phyloP scores from a whole-genome alignment of 768 basidiomycete species.

The Auricularia sp. region DNA sequence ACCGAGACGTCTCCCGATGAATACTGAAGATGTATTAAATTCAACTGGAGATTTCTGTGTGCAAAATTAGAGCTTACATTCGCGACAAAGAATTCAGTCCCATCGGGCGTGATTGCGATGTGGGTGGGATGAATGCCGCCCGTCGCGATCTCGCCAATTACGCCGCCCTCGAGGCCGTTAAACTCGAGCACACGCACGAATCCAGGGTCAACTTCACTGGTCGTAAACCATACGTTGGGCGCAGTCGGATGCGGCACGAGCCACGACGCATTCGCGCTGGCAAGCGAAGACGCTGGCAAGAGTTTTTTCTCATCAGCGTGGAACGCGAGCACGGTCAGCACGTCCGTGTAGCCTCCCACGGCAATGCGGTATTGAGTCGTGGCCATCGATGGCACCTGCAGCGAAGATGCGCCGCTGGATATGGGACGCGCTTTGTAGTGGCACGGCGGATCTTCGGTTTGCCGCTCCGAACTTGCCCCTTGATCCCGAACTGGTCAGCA shows the following conservation, averaged over 20 bases:
- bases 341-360: constrained; percentile 27
- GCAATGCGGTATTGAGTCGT: neutral
- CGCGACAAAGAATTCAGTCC: constrained; percentile 50
- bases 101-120: constrained; percentile 35
- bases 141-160: constrained; percentile 39
- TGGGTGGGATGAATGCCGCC: constrained; percentile 57
- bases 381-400: no score
- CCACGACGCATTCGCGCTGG: constrained; percentile 66
- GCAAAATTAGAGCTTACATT: constrained; percentile 43
- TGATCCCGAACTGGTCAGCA: no score
- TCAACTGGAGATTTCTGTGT: constrained; percentile 9
- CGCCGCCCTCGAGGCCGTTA: constrained; percentile 36
- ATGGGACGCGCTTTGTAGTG: no score
- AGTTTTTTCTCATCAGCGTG: constrained; percentile 40
- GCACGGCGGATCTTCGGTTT: no score
- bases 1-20: constrained; percentile 49
- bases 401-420: no score
- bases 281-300: constrained; percentile 31
- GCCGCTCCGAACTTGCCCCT: no score
- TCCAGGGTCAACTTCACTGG: constrained; percentile 60
- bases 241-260: constrained; percentile 50
- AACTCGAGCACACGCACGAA: constrained; percentile 49
- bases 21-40: constrained; percentile 38
- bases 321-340: constrained; percentile 54
- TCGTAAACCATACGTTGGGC: constrained; percentile 50